phyloP scores from a whole-genome alignment of 441 rosid species.

The Gossypium schwendimanii region DNA sequence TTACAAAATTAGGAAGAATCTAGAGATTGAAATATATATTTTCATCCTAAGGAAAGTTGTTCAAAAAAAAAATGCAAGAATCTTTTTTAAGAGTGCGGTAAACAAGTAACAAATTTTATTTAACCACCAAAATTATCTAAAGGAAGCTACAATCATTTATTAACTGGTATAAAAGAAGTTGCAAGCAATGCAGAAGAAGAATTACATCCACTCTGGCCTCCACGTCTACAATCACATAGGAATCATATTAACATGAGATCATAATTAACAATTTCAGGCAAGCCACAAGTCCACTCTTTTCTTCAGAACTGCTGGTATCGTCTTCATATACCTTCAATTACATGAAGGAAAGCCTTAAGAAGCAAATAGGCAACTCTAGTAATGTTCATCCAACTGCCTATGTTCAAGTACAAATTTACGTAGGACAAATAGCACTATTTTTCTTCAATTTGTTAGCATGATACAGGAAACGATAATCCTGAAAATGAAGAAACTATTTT shows the following conservation, averaged over 20 bases:
- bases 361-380: neutral
- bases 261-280: neutral
- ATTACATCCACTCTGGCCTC: neutral
- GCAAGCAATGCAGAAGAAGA: neutral
- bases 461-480: neutral
- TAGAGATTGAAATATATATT: constrained; percentile 10
- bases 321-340: neutral
- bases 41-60: neutral
- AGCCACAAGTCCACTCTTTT: neutral
- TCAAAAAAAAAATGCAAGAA: neutral
- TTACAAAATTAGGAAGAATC: constrained; percentile 18
- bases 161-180: neutral
- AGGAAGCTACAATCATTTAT: neutral
- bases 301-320: neutral
- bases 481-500: neutral
- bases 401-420: neutral
- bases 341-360: neutral
- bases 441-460: neutral
- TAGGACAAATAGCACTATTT: neutral
- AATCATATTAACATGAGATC: neutral
- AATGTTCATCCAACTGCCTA: neutral
- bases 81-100: neutral
- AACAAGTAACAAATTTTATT: neutral
- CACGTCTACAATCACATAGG: neutral
- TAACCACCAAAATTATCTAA: neutral